Evolutionary conservation across 2,329 filamentous ascomycete genomes (phyloP), one percentile per base, ranked within the genome.

Genomic region (Geosmithia flava): DNA sequence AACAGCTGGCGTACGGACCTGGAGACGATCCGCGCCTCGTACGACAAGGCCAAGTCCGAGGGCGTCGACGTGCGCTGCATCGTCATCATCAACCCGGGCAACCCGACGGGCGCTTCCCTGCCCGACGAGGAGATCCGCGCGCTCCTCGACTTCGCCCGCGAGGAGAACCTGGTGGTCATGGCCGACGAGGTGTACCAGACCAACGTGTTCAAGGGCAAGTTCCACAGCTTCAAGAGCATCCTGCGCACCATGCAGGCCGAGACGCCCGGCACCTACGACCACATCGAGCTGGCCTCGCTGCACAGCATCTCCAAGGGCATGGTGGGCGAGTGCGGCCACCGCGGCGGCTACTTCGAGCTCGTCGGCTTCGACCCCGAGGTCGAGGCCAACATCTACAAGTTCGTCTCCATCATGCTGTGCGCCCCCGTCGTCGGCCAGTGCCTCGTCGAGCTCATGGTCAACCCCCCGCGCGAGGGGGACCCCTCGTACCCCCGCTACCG

Each of bases 121-220:
- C 73, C 83, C 37, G 77, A 85, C 54, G 75, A 80, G 19, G 88
- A 96, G 60, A 82, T 98, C 65, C 81, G 83, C 59, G 75, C 77
- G 47, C 87, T 97, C n/a, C 76, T 97, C 55, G 80, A 93, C 54
- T 85, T 96, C 53, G 91, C 93, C 40, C 83, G 81, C 27, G 75
- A 90, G 64, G 81, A 96, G 73, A 80, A 83, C 57, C 76, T 98
- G 23, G 89, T 97, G 49, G 74, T 97, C 54, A 79, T 98, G 59
- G 93, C 93, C 47, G 93, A 98, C 61, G 93, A 98, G 68, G 93
- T 98, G 39, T 98, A 98, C 78, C 93, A 98, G 71, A 97, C 93
- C 62, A 98, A 98, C 67, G 86, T 98, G 58, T 98, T 98, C 69
- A 72, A 85, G 52, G 93, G 93, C 65, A 76, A 91, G 64, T 98